A percentile compares a stretch with the other conserved stretches of the same genome.
These are phyloP conservation scores for Passiflora organensis DNA, from an alignment of 345 rosid genomes.

Conservation along the genomic window DNA sequence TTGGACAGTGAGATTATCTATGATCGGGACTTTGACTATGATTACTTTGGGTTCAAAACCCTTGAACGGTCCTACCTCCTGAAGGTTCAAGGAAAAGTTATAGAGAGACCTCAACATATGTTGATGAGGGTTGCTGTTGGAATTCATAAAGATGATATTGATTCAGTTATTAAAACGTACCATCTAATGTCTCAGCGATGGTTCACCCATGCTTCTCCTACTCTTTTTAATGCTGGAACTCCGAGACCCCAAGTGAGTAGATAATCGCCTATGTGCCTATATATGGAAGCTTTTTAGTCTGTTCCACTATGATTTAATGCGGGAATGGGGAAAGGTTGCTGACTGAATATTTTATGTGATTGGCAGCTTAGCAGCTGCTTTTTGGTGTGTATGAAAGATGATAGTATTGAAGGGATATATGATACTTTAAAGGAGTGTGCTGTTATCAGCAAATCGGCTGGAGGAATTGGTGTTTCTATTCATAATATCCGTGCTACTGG, in stretches of 20 bases:
- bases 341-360: background rate
- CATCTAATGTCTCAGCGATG: constrained; percentile 91
- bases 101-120: constrained; percentile 93
- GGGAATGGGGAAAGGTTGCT: background rate
- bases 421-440: constrained; percentile 94
- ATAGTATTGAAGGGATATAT: constrained; percentile 89
- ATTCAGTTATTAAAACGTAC: constrained; percentile 65
- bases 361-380: constrained; percentile 87
- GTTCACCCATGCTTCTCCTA: constrained; percentile 98
- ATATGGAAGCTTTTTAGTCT: background rate
- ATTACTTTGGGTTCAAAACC: constrained; percentile 90
- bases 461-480: constrained; percentile 85
- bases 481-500: constrained; percentile 84
- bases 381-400: constrained; percentile 87
- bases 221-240: constrained; percentile 88
- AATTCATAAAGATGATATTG: constrained; percentile 71
- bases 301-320: background rate
- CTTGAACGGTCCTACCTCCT: constrained; percentile 85
- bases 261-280: background rate
- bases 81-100: constrained; percentile 81
- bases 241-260: constrained; percentile 73
- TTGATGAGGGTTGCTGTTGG: constrained; percentile 95
- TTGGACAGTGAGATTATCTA: constrained; percentile 91
- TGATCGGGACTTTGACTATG: constrained; percentile 88
- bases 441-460: constrained; percentile 90